Percentiles rank a stretch among this genome's conserved stretches.
These are phyloP conservation scores for Antitrichia curtipendula DNA, from an alignment of 225 moss, liverwort and hornwort genomes.

Conservation along the genomic window DNA sequence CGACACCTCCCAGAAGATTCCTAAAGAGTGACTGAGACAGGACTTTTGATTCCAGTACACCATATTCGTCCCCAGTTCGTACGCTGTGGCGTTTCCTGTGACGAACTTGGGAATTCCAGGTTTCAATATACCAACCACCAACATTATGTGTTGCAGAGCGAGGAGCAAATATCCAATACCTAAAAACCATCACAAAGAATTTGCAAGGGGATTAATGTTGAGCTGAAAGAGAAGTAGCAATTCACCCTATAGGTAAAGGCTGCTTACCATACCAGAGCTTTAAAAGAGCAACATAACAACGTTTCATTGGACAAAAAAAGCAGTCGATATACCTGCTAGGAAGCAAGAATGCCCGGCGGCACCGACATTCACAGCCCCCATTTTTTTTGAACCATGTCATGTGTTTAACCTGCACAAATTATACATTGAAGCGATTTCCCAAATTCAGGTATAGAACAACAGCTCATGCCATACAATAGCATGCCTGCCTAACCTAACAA, in stretches of 20 bases:
- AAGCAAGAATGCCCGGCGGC: constrained; percentile 66
- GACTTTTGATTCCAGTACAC: not conserved
- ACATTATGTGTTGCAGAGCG: constrained; percentile 81
- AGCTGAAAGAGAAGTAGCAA: not conserved
- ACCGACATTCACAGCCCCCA: constrained; percentile 73
- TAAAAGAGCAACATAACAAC: not conserved
- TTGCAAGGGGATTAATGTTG: not conserved
- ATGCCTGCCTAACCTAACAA: not conserved
- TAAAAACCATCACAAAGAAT: constrained; percentile 6
- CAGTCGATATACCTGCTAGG: constrained; percentile 67
- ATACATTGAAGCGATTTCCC: not conserved
- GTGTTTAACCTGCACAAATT: constrained; percentile 67
- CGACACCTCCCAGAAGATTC: not conserved
- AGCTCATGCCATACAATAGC: not conserved
- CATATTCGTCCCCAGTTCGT: not conserved
- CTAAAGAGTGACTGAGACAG: not conserved
- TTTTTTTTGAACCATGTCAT: constrained; percentile 69
- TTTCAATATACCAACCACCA: constrained; percentile 97
- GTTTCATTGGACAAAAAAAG: not conserved
- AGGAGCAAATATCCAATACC: constrained; percentile 94
- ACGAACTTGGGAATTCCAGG: constrained; percentile 30
- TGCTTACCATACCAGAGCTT: not conserved
- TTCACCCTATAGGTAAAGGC: not conserved
- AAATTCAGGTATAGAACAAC: not conserved
- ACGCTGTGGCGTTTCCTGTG: not conserved